Evolutionary conservation across 768 basidiomycete genomes (phyloP).

Genomic region (Dioszegia aurantiaca): DNA sequence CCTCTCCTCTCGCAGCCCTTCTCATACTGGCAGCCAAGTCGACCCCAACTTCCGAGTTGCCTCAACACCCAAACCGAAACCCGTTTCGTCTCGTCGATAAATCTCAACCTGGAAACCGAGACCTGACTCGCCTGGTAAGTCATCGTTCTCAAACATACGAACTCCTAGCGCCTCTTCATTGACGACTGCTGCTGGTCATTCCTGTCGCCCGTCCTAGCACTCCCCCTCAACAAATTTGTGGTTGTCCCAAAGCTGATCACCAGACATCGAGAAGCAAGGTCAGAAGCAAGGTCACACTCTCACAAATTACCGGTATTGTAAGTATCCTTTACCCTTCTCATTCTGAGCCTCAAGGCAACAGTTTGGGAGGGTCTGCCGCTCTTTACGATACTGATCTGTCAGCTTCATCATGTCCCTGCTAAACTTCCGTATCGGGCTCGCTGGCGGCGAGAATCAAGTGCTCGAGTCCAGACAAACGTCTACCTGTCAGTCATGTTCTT

Average conservation of each 20-base stretch:
- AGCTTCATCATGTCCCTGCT: slow-evolving; percentile 10
- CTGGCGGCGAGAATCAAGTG: slow-evolving; percentile 14
- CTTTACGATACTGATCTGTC: no score
- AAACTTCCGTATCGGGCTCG: slow-evolving; percentile 38
- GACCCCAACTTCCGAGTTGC: no score
- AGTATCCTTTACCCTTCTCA: no score
- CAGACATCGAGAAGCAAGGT: no score
- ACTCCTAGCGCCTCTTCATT: not conserved
- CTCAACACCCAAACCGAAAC: not conserved
- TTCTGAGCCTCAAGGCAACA: no score
- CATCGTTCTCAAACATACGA: not conserved
- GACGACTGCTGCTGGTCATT: not conserved
- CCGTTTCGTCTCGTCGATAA: not conserved
- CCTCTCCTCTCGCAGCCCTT: no score
- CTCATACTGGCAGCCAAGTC: no score
- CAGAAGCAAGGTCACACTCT: no score
- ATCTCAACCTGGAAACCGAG: slow-evolving; percentile 1
- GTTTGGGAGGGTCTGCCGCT: no score
- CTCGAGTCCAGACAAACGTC: slow-evolving; percentile 2
- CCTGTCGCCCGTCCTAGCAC: no score
- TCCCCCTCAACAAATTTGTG: no score
- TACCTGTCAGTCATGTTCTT: not conserved
- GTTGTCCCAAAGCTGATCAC: not conserved
- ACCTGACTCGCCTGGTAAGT: slow-evolving; percentile 1
- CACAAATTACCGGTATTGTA: no score